phyloP scores from a whole-genome alignment of 768 basidiomycete genomes.

The Kwoniella botswanensis region DNA sequence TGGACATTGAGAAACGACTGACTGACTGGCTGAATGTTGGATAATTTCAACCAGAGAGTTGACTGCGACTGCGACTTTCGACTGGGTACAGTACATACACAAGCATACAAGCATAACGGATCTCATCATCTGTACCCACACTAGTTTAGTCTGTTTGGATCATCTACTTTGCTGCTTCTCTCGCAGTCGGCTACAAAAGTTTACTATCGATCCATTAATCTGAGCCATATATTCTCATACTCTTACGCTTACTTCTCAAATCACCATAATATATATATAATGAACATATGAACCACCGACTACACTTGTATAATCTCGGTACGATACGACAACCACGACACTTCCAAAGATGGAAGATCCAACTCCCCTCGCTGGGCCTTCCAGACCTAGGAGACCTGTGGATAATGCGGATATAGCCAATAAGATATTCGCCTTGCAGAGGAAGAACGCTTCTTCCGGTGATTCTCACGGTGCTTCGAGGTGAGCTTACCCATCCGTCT shows the following conservation, averaged over 20 bases:
- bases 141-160: neutral
- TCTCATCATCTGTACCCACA: neutral
- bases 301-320: neutral
- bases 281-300: neutral
- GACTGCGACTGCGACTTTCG: neutral
- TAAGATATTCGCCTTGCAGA: constrained; percentile 70
- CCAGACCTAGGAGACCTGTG: constrained; percentile 31
- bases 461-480: constrained; percentile 11
- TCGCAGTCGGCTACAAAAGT: neutral
- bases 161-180: neutral
- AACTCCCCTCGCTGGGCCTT: constrained; percentile 39
- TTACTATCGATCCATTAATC: neutral
- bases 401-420: constrained; percentile 65
- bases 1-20: neutral
- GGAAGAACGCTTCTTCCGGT: constrained; percentile 66
- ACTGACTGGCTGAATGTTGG: neutral
- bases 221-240: neutral
- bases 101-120: neutral
- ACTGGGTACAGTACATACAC: no score
- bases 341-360: constrained; percentile 28
- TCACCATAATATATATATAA: neutral
- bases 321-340: neutral
- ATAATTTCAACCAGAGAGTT: neutral
- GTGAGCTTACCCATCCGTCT: neutral
- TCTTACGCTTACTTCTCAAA: neutral